Base-by-base conservation (phyloP, 441 rosid genomes). In the Syzygium syzygioides region DNA sequence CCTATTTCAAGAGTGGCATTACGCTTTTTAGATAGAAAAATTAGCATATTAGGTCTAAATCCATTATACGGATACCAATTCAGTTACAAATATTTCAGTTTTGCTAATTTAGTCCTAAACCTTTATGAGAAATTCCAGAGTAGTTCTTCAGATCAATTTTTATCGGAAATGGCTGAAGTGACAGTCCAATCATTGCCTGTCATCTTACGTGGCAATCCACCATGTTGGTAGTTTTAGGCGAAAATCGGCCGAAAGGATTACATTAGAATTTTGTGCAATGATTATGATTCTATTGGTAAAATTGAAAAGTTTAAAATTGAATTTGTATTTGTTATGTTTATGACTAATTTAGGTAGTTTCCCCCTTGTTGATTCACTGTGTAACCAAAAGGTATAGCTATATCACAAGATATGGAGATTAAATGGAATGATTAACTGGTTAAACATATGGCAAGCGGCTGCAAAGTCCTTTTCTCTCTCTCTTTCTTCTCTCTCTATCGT, bases 201-300 rank as follows among this genome's bases (percentile, higher is more conserved):
- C 3, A 0, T 64, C 25, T 2, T 3, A 23, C 5, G 14, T 37
- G n/a, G 4, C 4, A 12, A 0, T 37, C 0, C 13, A 4, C 23
- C 4, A 10, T 1, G 12, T 71, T 7, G 1, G 48, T 2, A 0
- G 11, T 20, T 37, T 71, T 0, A 1, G 1, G 2, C 2, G 18
- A 32, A 1, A 68, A 32, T 32, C 10, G 14, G 8, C 4, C 0
- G 1, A 1, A 68, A 19, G 1, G 48, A 11, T 15, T 34, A 34
- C 3, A 71, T 71, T 10, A 6, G 0, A 19, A 19, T 34, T 37
- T 37, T 41, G n/a, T 12, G 8, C 9, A 41, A 14, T 3, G 26
- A 4, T 76, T 37, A 68, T 19, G 15, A 71, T 3, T 71, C 7
- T 2, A 37, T 71, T 20, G 7, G 12, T 13, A 6, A 76, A 23